phyloP scores from a whole-genome alignment of 441 rosid species.

The Croton laevigatus region DNA sequence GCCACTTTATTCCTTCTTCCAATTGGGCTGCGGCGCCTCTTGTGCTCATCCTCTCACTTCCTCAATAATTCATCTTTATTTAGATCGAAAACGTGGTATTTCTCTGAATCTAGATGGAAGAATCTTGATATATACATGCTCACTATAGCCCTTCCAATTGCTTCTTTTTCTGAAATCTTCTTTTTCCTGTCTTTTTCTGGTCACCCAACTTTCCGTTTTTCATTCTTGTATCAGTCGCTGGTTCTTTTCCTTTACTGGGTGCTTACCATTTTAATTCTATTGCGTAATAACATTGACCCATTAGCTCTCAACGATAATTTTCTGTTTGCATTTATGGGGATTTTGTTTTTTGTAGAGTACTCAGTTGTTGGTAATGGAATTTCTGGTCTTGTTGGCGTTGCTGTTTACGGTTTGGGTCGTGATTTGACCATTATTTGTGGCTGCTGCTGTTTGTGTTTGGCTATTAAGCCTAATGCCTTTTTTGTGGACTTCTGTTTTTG shows the following conservation, averaged over 20 bases:
- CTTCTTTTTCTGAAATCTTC: conserved; percentile 48
- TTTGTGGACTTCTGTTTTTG: conserved; percentile 48
- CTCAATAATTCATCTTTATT: conserved; percentile 49
- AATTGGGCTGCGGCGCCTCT: conserved; percentile 48
- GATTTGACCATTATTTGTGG: conserved; percentile 50
- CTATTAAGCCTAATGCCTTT: conserved; percentile 45
- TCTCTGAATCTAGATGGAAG: conserved; percentile 41
- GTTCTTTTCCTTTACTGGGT: conserved; percentile 48
- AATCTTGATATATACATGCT: conserved; percentile 54
- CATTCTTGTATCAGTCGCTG: conserved; percentile 44
- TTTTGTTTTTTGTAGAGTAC: conserved; percentile 46
- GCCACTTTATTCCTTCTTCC: conserved; percentile 51
- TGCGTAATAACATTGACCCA: conserved; percentile 30
- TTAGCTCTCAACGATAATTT: conserved; percentile 32
- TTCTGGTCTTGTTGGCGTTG: conserved; percentile 35
- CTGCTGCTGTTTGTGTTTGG: conserved; percentile 46
- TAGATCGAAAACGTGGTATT: conserved; percentile 52
- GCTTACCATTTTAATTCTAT: conserved; percentile 32
- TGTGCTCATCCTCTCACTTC: conserved; percentile 45
- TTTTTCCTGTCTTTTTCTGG: conserved; percentile 43
- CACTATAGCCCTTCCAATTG: conserved; percentile 47
- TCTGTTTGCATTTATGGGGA: conserved; percentile 31
- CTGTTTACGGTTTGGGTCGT: conserved; percentile 37
- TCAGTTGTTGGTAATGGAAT: conserved; percentile 38
- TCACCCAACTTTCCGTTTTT: conserved; percentile 47